These are phyloP conservation scores for Medicago lupulina DNA, from an alignment of 306 rosid species.

Conservation along the genomic window DNA sequence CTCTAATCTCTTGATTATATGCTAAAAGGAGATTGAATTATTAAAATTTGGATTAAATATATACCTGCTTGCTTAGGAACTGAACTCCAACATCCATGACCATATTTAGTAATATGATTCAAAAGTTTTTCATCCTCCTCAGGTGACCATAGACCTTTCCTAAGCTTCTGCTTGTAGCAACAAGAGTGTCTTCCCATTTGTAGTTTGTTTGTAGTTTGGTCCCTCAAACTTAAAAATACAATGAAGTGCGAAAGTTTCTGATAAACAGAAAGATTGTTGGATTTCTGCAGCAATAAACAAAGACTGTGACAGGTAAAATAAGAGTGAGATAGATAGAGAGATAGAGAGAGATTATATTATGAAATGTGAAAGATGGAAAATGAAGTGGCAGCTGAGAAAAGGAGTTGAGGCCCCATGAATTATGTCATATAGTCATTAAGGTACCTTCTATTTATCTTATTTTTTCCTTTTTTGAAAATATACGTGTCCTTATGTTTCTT, in stretches of 20 bases:
- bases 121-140: constrained; percentile 70
- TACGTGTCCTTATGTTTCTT: not conserved
- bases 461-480: not conserved
- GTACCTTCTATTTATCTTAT: constrained; percentile 16
- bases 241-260: constrained; percentile 38
- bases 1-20: not conserved
- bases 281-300: constrained; percentile 27
- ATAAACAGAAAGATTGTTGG: constrained; percentile 42
- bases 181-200: constrained; percentile 73
- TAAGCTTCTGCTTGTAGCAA: constrained; percentile 68
- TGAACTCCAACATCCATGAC: constrained; percentile 75
- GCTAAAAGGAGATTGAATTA: not conserved
- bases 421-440: constrained; percentile 50
- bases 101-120: constrained; percentile 55
- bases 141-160: constrained; percentile 71
- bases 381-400: constrained; percentile 63
- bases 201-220: not conserved
- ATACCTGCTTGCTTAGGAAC: constrained; percentile 74
- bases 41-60: constrained; percentile 5
- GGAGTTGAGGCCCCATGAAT: constrained; percentile 56
- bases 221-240: not conserved
- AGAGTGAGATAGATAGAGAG: constrained; percentile 33
- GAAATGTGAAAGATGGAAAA: constrained; percentile 51
- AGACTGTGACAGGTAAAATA: constrained; percentile 43
- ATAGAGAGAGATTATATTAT: constrained; percentile 20